Conservation (phyloP, 139 green algal species). For the Raphidocelis subcapitata region DNA sequence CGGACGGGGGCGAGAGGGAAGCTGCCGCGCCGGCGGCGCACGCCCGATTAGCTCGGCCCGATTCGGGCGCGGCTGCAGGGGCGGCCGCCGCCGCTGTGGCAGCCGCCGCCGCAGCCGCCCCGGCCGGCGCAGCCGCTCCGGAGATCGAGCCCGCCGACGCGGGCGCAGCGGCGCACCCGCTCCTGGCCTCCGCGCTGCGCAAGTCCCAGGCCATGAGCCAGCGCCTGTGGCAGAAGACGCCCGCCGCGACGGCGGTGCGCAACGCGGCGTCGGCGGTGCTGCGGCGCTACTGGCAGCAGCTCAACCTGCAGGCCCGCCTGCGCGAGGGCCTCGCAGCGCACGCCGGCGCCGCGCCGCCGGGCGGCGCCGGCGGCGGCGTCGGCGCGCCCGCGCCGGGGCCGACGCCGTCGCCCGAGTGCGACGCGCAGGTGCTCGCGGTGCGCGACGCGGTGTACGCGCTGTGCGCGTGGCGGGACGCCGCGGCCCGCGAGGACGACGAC, state of each 20-base stretch:
- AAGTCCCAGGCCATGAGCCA: conserved; percentile 18
- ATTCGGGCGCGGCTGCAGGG: neutral
- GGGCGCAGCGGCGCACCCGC: neutral
- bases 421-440: conserved; percentile 5
- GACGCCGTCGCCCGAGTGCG: no score
- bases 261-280: conserved; percentile 7
- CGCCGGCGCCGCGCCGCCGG: no score
- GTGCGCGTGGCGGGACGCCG: conserved; percentile 11
- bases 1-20: no score
- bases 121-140: conserved; percentile 9
- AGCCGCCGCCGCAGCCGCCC: neutral
- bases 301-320: conserved; percentile 7
- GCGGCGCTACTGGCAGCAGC: conserved; percentile 21
- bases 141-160: neutral
- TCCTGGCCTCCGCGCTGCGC: conserved; percentile 14
- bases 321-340: no score
- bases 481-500: conserved; percentile 18
- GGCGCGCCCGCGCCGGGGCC: no score
- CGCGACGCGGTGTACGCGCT: conserved; percentile 45
- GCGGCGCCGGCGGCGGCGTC: no score
- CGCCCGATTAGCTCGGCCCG: no score
- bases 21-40: no score
- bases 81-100: neutral
- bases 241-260: conserved; percentile 2
- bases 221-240: conserved; percentile 16